phyloP scores from a whole-genome alignment of 1,139 yeast genomes.

The Pichia sp. region DNA sequence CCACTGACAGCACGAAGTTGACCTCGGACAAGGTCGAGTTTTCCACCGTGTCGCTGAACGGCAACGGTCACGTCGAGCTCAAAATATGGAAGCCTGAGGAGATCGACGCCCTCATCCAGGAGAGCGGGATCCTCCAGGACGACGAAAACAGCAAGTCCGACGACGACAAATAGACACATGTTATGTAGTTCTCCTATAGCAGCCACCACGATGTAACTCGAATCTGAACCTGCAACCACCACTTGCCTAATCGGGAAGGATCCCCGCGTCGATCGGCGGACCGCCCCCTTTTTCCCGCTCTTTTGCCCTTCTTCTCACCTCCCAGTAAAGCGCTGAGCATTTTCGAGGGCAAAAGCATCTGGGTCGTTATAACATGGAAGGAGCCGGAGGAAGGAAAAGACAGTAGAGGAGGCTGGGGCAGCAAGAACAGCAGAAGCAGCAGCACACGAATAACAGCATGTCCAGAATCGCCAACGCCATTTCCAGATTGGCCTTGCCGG shows the following conservation, averaged over 20 bases:
- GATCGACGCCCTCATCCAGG: constrained; percentile 31
- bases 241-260: too few relatives aligned
- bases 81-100: constrained; percentile 78
- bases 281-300: too few relatives aligned
- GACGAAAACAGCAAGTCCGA: constrained; percentile 29
- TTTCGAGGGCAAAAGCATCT: too few relatives aligned
- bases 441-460: background rate
- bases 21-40: constrained; percentile 87
- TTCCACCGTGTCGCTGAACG: constrained; percentile 61
- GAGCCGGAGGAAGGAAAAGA: background rate
- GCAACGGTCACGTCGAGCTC: constrained; percentile 51
- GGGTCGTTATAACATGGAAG: too few relatives aligned
- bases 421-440: background rate
- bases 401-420: background rate
- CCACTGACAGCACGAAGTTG: constrained; percentile 84
- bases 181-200: too few relatives aligned
- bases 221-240: too few relatives aligned
- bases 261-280: too few relatives aligned
- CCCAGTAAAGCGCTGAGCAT: too few relatives aligned
- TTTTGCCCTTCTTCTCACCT: too few relatives aligned
- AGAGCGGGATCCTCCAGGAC: constrained; percentile 62
- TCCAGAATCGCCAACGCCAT: constrained; percentile 45
- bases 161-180: background rate
- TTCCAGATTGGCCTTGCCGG: constrained; percentile 56
- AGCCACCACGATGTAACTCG: too few relatives aligned